Evolutionary conservation across 495 filamentous ascomycete species (phyloP).

Genomic region (Xylaria bambusicola): DNA sequence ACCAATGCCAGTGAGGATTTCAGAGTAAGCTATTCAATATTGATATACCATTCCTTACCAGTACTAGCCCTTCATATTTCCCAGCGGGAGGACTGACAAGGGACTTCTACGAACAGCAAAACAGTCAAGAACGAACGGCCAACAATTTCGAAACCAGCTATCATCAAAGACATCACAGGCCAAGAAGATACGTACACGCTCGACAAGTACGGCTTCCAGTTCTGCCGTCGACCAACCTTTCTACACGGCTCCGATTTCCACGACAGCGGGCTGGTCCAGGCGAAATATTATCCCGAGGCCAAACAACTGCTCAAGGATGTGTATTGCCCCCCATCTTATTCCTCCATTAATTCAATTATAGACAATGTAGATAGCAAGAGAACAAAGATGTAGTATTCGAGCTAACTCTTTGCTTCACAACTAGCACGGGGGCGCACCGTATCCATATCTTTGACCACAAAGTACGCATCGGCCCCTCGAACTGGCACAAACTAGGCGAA

Average conservation of each 20-base stretch:
- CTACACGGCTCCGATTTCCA: conserved; percentile 53
- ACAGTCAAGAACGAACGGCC: conserved; percentile 53
- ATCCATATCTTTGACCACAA: conserved; percentile 76
- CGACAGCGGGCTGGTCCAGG: conserved; percentile 61
- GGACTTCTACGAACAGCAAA: conserved; percentile 16
- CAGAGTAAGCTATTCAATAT: conserved; percentile 29
- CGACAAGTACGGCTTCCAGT: conserved; percentile 45
- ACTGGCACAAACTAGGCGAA: conserved; percentile 39
- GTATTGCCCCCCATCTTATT: conserved; percentile 30
- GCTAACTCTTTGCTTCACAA: conserved; percentile 13
- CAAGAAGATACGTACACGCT: conserved; percentile 38
- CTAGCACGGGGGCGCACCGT: conserved; percentile 60
- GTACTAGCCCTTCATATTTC: too few species aligned
- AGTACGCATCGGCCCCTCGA: conserved; percentile 57
- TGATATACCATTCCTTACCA: not conserved
- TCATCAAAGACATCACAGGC: conserved; percentile 41
- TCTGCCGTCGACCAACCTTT: conserved; percentile 32
- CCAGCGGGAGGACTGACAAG: not conserved
- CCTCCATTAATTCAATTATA: not conserved
- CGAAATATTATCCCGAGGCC: conserved; percentile 63
- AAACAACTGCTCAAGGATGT: conserved; percentile 61
- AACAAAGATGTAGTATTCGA: not conserved
- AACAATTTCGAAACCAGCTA: conserved; percentile 38
- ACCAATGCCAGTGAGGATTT: conserved; percentile 54
- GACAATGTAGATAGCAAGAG: not conserved